Base-by-base conservation (phyloP, 768 basidiomycete species). In the Amanita thiersii region DNA sequence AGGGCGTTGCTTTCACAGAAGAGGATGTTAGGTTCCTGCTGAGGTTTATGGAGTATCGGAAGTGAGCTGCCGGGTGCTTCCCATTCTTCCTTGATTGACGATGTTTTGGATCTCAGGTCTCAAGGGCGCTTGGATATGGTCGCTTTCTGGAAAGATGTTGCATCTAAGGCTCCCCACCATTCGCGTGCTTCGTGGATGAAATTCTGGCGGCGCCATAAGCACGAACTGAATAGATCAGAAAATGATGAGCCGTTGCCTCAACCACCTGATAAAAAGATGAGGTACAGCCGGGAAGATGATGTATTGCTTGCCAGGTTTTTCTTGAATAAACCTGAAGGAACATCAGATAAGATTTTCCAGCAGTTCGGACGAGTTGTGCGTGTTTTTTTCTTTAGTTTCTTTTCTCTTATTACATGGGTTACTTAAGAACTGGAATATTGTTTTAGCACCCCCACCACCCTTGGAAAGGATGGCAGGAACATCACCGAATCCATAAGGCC, bases 181-280 rank as follows among this genome's bases (percentile, higher is more conserved):
- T 90, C 88, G 18, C 79, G 86, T 26, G 88, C 88, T 35, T 91
- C 88, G 4, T 91, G 88, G 88, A 88, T 91, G 86, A 91, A 91
- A 60, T 91, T 80, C 59, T 91, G 86, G 77, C 73, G 88, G 11
- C 69, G 88, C 42, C 88, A 91, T 57, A 87, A 86, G 50, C 88
- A 91, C 51, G 88, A 91, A 51, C 63, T 88, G 26, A 70, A 81
- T 39, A 75, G 73, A 43, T 65, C 68, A 2, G 78, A 79, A n/a
- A 67, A 62, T 1, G 81, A 83, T 45, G 83, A 78, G 8, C 82
- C 83, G 1, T 62, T 85, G 9, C 86, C 86, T 4, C 70, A 72
- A 18, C 81, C 81, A 2, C 86, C 87, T 0, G 83, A 86, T 52
- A 91, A 91, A 69, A 88, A 91, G 60, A 79, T 85, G 79, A 77